phyloP scores from a whole-genome alignment of 129 eudicot genomes.

The Artemisia tridentata region DNA sequence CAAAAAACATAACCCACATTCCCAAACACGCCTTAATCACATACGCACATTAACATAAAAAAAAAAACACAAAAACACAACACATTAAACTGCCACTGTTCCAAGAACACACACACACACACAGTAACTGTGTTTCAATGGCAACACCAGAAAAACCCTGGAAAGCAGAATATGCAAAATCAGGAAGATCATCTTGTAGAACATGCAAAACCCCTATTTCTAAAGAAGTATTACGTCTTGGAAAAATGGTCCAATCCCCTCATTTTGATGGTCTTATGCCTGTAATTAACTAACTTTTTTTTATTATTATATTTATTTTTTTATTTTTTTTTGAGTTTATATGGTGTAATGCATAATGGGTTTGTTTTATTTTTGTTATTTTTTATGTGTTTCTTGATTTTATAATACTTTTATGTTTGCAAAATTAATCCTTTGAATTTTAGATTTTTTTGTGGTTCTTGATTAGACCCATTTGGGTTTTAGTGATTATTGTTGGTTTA shows the following conservation, averaged over 20 bases:
- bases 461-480: slow-evolving; percentile 15
- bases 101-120: neutral
- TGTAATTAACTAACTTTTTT: slow-evolving; percentile 28
- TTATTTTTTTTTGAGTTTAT: neutral
- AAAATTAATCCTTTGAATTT: neutral
- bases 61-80: neutral
- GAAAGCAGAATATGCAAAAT: slow-evolving; percentile 93
- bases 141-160: slow-evolving; percentile 88
- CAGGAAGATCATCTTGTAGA: slow-evolving; percentile 78
- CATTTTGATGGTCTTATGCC: slow-evolving; percentile 96
- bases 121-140: slow-evolving; percentile 32
- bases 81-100: neutral
- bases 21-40: neutral
- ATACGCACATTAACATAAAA: neutral
- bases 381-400: neutral
- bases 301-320: neutral
- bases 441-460: neutral
- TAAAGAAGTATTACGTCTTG: slow-evolving; percentile 67
- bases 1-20: too few relatives aligned
- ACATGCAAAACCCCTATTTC: slow-evolving; percentile 67
- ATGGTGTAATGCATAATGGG: neutral
- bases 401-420: neutral
- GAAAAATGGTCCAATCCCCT: slow-evolving; percentile 75
- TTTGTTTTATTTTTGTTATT: neutral
- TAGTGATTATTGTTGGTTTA: slow-evolving; percentile 12